phyloP scores from a whole-genome alignment of 169 alveolate species.

The Perkinsus chesapeaki region DNA sequence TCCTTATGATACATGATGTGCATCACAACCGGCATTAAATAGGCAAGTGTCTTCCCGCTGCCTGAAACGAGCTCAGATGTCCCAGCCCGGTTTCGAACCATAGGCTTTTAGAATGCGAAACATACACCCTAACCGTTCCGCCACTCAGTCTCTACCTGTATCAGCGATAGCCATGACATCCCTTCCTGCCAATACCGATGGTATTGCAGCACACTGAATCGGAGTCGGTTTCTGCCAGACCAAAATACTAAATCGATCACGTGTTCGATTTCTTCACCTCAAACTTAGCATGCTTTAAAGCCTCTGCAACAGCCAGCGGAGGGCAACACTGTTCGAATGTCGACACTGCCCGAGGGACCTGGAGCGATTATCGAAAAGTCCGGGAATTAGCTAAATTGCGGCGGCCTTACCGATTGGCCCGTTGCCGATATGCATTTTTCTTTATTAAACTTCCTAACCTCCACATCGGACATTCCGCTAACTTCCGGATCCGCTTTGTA shows the following conservation, averaged over 20 bases:
- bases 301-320: not conserved
- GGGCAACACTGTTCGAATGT: not conserved
- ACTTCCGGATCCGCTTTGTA: not conserved
- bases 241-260: not conserved
- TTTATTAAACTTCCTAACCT: not conserved
- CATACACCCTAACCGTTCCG: not conserved
- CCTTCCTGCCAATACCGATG: constrained; percentile 67
- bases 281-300: not conserved
- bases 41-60: constrained; percentile 76
- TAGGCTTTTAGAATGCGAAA: not conserved
- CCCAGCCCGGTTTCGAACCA: not conserved
- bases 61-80: constrained; percentile 1
- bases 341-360: not conserved
- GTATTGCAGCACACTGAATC: constrained; percentile 73
- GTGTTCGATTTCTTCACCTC: too few relatives aligned
- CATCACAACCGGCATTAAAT: constrained; percentile 68
- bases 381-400: not conserved
- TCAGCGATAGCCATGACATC: constrained; percentile 74
- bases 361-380: not conserved
- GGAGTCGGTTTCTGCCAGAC: constrained; percentile 57
- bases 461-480: not conserved
- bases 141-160: constrained; percentile 38
- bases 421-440: not conserved
- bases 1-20: constrained; percentile 17
- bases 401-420: not conserved